Evolutionary conservation across 163 green algal species (phyloP), one percentile per base, ranked within the genome.

Genomic region (Chlorella variabilis): DNA sequence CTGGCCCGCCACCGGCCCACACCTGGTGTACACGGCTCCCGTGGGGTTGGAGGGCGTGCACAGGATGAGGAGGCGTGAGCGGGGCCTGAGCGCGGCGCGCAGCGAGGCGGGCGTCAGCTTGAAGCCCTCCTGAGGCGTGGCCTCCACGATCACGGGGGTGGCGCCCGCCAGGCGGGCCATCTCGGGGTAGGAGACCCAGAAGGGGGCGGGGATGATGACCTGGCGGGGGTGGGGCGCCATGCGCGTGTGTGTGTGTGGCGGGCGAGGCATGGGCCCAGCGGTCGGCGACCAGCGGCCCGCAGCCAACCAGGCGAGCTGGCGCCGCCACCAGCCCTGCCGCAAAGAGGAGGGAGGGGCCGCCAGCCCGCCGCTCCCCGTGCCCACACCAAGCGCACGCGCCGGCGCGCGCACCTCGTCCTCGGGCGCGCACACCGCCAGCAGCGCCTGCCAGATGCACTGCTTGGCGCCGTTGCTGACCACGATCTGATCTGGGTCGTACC

Each of bases 171-270:
- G 84, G 11, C 82, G 74, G 0, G 93, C 96, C 96, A 99, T 99
- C 82, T 99, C 96, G 0, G 97, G 96, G 87, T 99, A 99, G 66
- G 84, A 95, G 76, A 98, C 93, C 97, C 97, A 99, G 88, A 97
- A 99, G 21, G 97, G 97, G 42, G 97, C 92, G 4, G 97, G 97
- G 58, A 99, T 96, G 81, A 98, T 85, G 25, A 98, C 94, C 91
- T 97, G 84, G 25, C 38, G 27, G 61, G 17, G 20, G 61, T 4
- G 29, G 61, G 61, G n/a, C 6, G 61, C 29, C 17, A 39, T 15
- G 38, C 36, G 33, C 4, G 33, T 25, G 58, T 34, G 21, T 36
- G 27, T 4, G 21, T 3, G 3, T n/a, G 9, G 31, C 6, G 33
- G 21, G 62, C 2, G 17, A 23, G 21, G 62, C 2, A 4, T 41